These are phyloP conservation scores for Tripterygium wilfordii DNA, from an alignment of 177 flowering plant species.

Conservation along the genomic window DNA sequence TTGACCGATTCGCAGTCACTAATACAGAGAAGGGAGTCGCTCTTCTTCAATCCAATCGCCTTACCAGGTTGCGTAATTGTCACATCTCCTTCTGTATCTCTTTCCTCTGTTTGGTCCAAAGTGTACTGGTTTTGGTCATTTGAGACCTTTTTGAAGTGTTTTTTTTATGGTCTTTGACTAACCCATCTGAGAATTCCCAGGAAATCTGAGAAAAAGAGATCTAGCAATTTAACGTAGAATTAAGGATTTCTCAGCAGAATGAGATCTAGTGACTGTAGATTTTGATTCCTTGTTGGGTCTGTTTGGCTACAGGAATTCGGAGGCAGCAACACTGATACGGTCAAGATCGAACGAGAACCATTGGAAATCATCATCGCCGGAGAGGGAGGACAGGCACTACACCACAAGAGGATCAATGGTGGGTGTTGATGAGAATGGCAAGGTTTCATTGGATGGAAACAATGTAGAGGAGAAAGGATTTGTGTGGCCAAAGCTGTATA, in stretches of 20 bases:
- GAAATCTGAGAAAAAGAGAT: too few species aligned
- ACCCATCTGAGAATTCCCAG: too few species aligned
- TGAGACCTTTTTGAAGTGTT: too few species aligned
- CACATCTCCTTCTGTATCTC: conserved; percentile 2
- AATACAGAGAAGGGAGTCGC: conserved; percentile 17
- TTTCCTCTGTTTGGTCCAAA: too few species aligned
- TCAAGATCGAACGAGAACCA: conserved; percentile 11
- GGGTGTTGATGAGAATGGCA: conserved; percentile 24
- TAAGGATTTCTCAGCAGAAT: too few species aligned
- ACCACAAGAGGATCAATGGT: conserved; percentile 43
- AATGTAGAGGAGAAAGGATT: conserved; percentile 20
- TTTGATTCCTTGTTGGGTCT: background rate
- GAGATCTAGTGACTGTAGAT: background rate
- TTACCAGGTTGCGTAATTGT: conserved; percentile 23
- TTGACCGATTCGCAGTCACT: conserved; percentile 15
- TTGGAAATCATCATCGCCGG: conserved; percentile 34
- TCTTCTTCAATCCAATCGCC: conserved; percentile 23
- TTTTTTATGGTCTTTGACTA: too few species aligned
- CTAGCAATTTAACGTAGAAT: too few species aligned
- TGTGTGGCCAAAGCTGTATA: conserved; percentile 45
- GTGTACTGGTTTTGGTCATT: too few species aligned
- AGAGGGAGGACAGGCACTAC: conserved; percentile 42
- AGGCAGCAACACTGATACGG: conserved; percentile 11
- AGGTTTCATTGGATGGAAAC: conserved; percentile 11
- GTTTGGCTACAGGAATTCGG: conserved; percentile 25